Percentiles rank a stretch among this genome's conserved stretches.
Conservation (phyloP, 1,139 yeast genomes). For the Eremothecium coryli region DNA sequence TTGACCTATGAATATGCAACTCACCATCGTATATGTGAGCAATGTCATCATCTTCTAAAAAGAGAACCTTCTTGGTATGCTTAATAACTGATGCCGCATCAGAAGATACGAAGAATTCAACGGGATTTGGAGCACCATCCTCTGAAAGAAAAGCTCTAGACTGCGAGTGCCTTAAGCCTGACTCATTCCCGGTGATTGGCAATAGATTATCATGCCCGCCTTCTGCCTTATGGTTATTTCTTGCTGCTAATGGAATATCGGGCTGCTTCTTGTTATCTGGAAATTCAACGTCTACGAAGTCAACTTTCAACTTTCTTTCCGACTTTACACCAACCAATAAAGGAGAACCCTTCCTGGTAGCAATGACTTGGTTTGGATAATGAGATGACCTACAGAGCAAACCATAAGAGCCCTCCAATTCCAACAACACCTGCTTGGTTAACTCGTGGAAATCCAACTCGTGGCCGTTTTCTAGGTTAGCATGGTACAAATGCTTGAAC, state of each 20-base stretch:
- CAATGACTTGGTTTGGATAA: conserved; percentile 93
- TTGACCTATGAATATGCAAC: conserved; percentile 94
- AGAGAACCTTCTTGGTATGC: conserved; percentile 94
- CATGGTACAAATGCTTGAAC: conserved; percentile 82
- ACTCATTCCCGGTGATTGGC: conserved; percentile 40
- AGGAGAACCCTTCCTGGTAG: conserved; percentile 98
- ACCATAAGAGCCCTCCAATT: conserved; percentile 97
- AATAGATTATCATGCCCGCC: conserved; percentile 25
- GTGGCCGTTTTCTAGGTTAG: conserved; percentile 56
- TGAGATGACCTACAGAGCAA: conserved; percentile 83
- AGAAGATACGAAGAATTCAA: conserved; percentile 91
- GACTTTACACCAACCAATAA: conserved; percentile 95
- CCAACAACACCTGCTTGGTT: conserved; percentile 85
- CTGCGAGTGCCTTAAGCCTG: conserved; percentile 70
- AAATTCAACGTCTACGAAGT: conserved; percentile 96
- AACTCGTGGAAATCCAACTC: conserved; percentile 82
- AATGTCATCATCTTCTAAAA: conserved; percentile 95
- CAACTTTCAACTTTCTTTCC: conserved; percentile 89
- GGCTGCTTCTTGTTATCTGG: conserved; percentile 48
- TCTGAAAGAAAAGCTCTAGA: conserved; percentile 88
- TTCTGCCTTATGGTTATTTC: conserved; percentile 25
- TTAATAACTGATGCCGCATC: conserved; percentile 98
- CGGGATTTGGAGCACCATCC: conserved; percentile 87
- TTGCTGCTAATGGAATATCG: conserved; percentile 25
- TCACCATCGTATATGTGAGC: conserved; percentile 98